A percentile compares a stretch with the other conserved stretches of the same genome.
Conservation (phyloP, 176 grass and related monocot species). For the Cymbopogon citratus region DNA sequence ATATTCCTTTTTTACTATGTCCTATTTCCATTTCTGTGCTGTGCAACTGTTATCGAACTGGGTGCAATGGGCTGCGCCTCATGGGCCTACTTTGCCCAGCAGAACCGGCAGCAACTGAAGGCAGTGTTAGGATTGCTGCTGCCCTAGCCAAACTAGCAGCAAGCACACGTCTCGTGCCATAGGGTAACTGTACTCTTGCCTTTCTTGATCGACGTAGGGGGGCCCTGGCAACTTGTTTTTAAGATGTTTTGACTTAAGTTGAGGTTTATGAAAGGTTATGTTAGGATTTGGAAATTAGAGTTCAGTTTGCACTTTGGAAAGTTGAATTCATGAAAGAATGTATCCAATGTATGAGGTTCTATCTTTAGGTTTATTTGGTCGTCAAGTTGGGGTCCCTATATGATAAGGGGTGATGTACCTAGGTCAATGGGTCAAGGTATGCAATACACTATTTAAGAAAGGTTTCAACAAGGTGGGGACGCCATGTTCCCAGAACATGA, state of each 20-base stretch:
- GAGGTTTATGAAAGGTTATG: neutral
- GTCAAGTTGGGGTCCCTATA: neutral
- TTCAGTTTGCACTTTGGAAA: neutral
- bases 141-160: neutral
- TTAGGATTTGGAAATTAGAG: neutral
- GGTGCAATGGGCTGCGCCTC: neutral
- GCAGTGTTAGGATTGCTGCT: neutral
- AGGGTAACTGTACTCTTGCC: neutral
- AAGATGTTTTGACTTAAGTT: neutral
- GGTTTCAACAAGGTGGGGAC: neutral
- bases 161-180: neutral
- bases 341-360: neutral
- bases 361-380: neutral
- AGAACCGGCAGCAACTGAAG: neutral
- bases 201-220: neutral
- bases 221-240: neutral
- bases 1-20: slow-evolving; percentile 26
- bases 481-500: neutral
- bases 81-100: neutral
- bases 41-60: neutral
- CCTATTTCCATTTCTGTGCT: slow-evolving; percentile 6
- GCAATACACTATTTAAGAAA: neutral
- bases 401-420: neutral
- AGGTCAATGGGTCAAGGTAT: neutral
- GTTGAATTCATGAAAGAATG: neutral